These are phyloP conservation scores for Termitomyces titanicus DNA, from an alignment of 768 basidiomycete species.

Conservation along the genomic window DNA sequence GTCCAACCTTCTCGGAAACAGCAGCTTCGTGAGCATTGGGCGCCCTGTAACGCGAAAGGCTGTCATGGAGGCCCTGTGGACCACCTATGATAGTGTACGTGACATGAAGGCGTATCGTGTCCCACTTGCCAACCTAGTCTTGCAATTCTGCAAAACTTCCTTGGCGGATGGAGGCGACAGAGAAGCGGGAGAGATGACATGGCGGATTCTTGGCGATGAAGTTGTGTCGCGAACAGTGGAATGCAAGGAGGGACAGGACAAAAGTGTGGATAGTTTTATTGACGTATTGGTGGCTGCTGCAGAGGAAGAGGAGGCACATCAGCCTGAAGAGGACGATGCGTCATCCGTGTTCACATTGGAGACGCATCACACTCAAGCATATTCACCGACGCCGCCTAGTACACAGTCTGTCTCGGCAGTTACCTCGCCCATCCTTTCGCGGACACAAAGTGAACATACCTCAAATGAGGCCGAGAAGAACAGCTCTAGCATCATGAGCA, in stretches of 20 bases:
- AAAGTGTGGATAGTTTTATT: constrained; percentile 26
- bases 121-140: constrained; percentile 49
- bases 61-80: constrained; percentile 53
- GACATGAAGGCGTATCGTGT: constrained; percentile 67
- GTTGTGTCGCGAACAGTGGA: constrained; percentile 54
- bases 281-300: constrained; percentile 41
- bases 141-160: constrained; percentile 35
- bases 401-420: constrained; percentile 21
- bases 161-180: constrained; percentile 25
- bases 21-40: constrained; percentile 35
- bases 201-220: constrained; percentile 68
- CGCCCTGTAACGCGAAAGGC: constrained; percentile 52
- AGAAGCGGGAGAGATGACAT: constrained; percentile 40
- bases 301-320: constrained; percentile 23
- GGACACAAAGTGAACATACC: constrained; percentile 55
- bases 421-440: constrained; percentile 52
- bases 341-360: constrained; percentile 36
- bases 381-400: constrained; percentile 19
- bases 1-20: constrained; percentile 51
- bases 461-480: constrained; percentile 33
- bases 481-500: constrained; percentile 44
- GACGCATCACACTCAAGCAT: constrained; percentile 32
- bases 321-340: constrained; percentile 38
- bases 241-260: constrained; percentile 22
- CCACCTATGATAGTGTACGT: constrained; percentile 60